Percentiles rank a stretch among this genome's conserved stretches.
These are phyloP conservation scores for Dalbergia oliveri DNA, from an alignment of 306 rosid species.

Conservation along the genomic window DNA sequence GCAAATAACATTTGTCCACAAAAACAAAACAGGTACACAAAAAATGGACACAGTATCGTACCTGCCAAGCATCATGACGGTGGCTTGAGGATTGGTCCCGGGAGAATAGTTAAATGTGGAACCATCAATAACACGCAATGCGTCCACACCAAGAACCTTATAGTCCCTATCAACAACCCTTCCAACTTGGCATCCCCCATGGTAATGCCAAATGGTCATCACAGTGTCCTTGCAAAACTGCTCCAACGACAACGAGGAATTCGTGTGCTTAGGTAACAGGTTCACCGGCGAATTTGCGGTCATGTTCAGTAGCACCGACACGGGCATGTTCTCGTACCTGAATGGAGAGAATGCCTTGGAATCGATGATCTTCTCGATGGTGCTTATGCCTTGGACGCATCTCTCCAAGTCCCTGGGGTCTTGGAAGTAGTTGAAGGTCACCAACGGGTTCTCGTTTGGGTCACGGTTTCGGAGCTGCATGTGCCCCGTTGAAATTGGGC, in stretches of 20 bases:
- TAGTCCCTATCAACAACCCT: slow-evolving; percentile 69
- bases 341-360: slow-evolving; percentile 66
- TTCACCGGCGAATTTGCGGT: slow-evolving; percentile 70
- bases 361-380: slow-evolving; percentile 61
- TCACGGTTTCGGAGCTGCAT: slow-evolving; percentile 70
- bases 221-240: slow-evolving; percentile 83
- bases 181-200: slow-evolving; percentile 84
- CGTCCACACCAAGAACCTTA: slow-evolving; percentile 70
- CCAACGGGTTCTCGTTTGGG: slow-evolving; percentile 73
- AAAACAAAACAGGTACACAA: too few relatives aligned
- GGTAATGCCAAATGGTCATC: slow-evolving; percentile 92
- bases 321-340: slow-evolving; percentile 49
- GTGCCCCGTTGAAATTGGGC: slow-evolving; percentile 74
- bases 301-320: slow-evolving; percentile 59
- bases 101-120: slow-evolving; percentile 81
- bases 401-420: slow-evolving; percentile 65
- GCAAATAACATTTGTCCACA: too few relatives aligned
- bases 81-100: slow-evolving; percentile 89
- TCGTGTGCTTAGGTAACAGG: slow-evolving; percentile 65
- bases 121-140: slow-evolving; percentile 77
- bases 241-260: slow-evolving; percentile 61
- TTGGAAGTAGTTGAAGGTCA: slow-evolving; percentile 82
- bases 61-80: slow-evolving; percentile 95
- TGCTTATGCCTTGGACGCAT: slow-evolving; percentile 66
- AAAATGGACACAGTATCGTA: background rate